Evolutionary conservation across 306 rosid genomes (phyloP).

Genomic region (Prinsepia uniflora): DNA sequence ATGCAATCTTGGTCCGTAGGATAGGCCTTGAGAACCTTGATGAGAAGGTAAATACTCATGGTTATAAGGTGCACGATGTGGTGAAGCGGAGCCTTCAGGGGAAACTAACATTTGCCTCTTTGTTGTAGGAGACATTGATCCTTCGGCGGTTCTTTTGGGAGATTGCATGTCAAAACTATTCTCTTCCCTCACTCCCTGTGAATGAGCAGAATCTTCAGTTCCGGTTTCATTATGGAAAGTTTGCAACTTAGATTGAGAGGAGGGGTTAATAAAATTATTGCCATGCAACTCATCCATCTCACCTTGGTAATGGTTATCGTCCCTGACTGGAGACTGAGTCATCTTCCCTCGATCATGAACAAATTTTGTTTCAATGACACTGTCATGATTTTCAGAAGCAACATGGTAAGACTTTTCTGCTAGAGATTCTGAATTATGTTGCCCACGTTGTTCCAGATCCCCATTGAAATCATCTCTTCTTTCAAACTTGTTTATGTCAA

Average conservation of each 20-base stretch:
- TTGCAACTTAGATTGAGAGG: constrained; percentile 1
- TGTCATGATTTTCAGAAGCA: not conserved
- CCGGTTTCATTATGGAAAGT: constrained; percentile 7
- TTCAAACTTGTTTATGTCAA: not conserved
- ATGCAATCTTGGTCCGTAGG: too few relatives aligned
- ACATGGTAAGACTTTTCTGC: not conserved
- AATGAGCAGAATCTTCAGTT: constrained; percentile 16
- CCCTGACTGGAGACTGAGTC: not conserved
- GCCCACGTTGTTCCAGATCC: not conserved
- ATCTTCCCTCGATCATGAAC: not conserved
- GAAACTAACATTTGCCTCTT: not conserved
- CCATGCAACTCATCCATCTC: constrained; percentile 20
- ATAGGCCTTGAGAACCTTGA: constrained; percentile 8
- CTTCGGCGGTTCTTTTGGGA: not conserved
- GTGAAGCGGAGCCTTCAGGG: constrained; percentile 1
- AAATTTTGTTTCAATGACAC: not conserved
- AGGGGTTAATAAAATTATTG: not conserved
- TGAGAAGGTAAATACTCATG: not conserved
- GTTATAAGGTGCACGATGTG: not conserved
- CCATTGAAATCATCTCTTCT: not conserved
- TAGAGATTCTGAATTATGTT: not conserved
- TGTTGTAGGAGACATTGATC: constrained; percentile 5
- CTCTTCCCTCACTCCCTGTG: not conserved
- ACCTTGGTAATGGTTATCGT: constrained; percentile 5
- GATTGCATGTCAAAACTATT: not conserved